phyloP scores from a whole-genome alignment of 2,329 filamentous ascomycete species.

The Malbranchea zuffiana region DNA sequence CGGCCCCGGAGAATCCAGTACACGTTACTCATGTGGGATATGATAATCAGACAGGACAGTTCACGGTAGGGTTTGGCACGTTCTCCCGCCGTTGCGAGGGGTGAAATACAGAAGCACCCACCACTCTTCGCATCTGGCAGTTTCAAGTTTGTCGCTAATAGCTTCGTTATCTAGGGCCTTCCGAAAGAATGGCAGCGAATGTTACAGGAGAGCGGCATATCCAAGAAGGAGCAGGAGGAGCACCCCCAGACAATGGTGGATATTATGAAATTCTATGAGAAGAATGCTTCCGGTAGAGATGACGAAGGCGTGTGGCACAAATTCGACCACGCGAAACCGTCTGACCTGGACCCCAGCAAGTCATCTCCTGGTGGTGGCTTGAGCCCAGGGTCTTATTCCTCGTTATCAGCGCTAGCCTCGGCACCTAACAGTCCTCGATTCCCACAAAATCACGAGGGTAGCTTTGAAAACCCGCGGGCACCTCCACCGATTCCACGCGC shows the following conservation, averaged over 20 bases:
- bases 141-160: not conserved
- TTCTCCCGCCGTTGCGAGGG: not conserved
- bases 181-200: constrained; percentile 97
- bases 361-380: constrained; percentile 34
- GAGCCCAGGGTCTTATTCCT: constrained; percentile 40
- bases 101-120: not conserved
- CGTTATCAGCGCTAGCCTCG: constrained; percentile 55
- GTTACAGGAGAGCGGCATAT: constrained; percentile 89
- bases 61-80: constrained; percentile 55
- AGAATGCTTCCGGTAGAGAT: constrained; percentile 67
- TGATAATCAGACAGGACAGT: constrained; percentile 90
- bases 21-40: constrained; percentile 98
- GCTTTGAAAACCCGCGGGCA: constrained; percentile 92
- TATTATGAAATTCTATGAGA: constrained; percentile 94
- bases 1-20: constrained; percentile 93
- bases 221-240: constrained; percentile 88
- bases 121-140: not conserved
- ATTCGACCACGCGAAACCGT: constrained; percentile 72
- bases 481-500: constrained; percentile 72
- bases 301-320: constrained; percentile 93
- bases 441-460: constrained; percentile 79
- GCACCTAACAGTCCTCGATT: constrained; percentile 78
- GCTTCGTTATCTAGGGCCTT: constrained; percentile 52
- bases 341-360: constrained; percentile 28
- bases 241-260: constrained; percentile 93